Evolutionary conservation across 208 protist species (phyloP), one percentile per base, ranked within the genome.

Genomic region (Trypanosoma lewisi): DNA sequence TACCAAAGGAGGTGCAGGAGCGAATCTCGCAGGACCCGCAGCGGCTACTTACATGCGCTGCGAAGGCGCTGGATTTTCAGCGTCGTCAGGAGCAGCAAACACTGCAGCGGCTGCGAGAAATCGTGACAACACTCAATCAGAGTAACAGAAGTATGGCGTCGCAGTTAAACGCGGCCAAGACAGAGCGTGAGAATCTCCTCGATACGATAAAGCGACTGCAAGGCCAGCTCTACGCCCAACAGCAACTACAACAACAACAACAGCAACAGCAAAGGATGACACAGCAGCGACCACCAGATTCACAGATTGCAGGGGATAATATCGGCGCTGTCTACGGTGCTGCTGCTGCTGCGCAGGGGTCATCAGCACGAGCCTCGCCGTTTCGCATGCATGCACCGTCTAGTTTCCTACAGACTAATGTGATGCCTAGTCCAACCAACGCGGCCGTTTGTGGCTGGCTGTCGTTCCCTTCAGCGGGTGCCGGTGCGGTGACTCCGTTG

Each of bases 41-140:
- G n/a, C 60, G 59, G 9, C 39, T 65, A 11, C 56, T 96, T 11
- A 44, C 37, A 6, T 37, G 59, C 14, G 58, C 78, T 1, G 23
- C 58, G 2, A 71, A 87, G 44, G 72, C 85, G 4, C 42, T 85
- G 11, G 50, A 63, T 56, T 78, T 75, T 60, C 88, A 95, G 71
- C 42, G 80, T 31, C 68, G 61, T 2, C 85, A 93, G 70, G 68
- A 89, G 30, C 80, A 84, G 17, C 70, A 88, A 44, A 69, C 78
- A 21, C 59, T 77, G 19, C 47, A 44, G 30, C 90, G 86, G 44
- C 77, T 96, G 75, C 73, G 78, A 5, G 83, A 90, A 61, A 77
- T 82, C 3, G 62, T 94, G 25, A 73, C 65, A 23, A 58, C 79
- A 25, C 65, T 95, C 23, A 85, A 91, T 70, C 65, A 67, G 17